Evolutionary conservation across 2,329 filamentous ascomycete species (phyloP), one percentile per base, ranked within the genome.

Genomic region (Cladosporium sp.): DNA sequence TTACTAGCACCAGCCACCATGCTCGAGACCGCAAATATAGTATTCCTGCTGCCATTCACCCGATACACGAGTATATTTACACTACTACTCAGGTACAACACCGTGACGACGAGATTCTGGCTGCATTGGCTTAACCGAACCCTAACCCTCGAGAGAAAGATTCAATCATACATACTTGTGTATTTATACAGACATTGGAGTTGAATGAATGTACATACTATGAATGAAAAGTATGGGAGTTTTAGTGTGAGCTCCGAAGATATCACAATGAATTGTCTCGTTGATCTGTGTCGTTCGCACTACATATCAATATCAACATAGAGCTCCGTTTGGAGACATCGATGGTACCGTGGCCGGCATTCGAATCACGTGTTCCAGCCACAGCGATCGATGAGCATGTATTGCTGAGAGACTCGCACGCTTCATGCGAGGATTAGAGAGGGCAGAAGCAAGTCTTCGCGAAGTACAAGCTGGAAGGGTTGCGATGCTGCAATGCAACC

Each of bases 401-500:
- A 21, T 46, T 10, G 10, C 14, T 12, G n/a, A 46, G n/a, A 21
- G 3, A 46, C 8, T 23, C n/a, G n/a, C 21, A 21, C n/a, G n/a
- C 40, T 12, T 12, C 40, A 12, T 46, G n/a, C 40, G n/a, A 23
- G 1, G 8, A 46, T 4, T 3, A 21, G n/a, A 46, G 40, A 23
- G 7, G 6, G n/a, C 11, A 46, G 8, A 21, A 46, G 40, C n/a
- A 46, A 23, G 40, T 46, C n/a, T 10, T 12, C 8, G 2, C 3
- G 56, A 28, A 44, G 26, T 26, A 59, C 56, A 40, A 59, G 56
- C 23, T 59, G 56, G 11, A 8, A 55, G 29, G 28, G 56, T 16
- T 59, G 56, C 31, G 18, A 55, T 29, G 56, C 56, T 59, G 35
- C 56, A 26, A 59, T 59, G 56, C 56, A 46, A 59, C 35, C 35